Evolutionary conservation across 225 moss, liverwort and hornwort species (phyloP).

Genomic region (Ulota crispa): DNA sequence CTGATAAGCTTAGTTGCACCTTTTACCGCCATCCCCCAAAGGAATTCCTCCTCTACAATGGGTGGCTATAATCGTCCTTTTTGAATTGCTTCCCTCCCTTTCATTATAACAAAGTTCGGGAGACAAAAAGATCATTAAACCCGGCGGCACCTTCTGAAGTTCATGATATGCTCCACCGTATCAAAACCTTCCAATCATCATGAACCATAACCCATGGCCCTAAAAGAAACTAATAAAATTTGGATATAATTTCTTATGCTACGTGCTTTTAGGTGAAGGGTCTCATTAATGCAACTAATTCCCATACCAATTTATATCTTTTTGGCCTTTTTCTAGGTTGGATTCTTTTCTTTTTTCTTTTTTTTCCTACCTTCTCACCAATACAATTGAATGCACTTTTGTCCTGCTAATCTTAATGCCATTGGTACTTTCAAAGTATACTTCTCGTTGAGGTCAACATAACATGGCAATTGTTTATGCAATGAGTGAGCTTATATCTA

Average conservation of each 20-base stretch:
- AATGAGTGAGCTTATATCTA: background rate
- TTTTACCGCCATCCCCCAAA: background rate
- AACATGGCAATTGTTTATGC: background rate
- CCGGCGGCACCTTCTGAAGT: background rate
- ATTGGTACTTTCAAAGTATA: background rate
- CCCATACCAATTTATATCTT: too few species aligned
- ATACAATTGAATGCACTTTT: background rate
- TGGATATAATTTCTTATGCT: background rate
- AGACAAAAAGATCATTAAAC: background rate
- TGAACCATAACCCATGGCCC: background rate
- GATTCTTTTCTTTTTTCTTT: too few species aligned
- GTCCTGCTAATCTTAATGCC: too few species aligned
- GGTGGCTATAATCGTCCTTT: background rate
- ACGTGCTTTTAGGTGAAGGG: constrained; percentile 3
- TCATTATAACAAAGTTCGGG: background rate
- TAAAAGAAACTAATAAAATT: background rate
- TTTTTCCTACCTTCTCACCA: too few species aligned
- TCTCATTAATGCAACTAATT: background rate
- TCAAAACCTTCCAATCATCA: background rate
- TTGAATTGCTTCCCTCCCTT: background rate
- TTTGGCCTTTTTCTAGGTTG: too few species aligned
- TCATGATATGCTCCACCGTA: background rate
- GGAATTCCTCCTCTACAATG: background rate
- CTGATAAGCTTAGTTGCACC: background rate
- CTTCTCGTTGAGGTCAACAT: background rate